Base-by-base conservation (phyloP, 2,329 filamentous ascomycete genomes). In the Paraconiothyrium sp. region DNA sequence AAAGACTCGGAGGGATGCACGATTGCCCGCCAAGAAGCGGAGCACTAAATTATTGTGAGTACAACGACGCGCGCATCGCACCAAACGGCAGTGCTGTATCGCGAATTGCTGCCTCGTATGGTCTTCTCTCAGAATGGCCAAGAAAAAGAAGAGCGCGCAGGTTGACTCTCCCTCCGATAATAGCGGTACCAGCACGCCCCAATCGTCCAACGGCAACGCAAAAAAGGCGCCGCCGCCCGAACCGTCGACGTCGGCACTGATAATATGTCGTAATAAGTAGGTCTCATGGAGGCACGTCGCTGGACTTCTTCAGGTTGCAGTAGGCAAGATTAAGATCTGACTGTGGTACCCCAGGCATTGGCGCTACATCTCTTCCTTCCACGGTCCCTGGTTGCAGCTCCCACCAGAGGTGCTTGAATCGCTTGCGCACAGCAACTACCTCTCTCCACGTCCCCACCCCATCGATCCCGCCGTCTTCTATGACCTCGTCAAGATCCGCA, bases 381-480 rank as follows among this genome's bases (percentile, higher is more conserved):
- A 94, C 74, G 92, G 92, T 27, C 89, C 91, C 68, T 95, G 92
- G 92, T 86, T 94, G 14, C 90, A 93, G 77, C 83, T 94, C 59
- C 90, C 92, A 22, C 86, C 89, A 65, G 92, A 94, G 78, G 87
- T 93, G 59, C 88, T 96, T 78, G 90, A 94, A 76, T 88, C 86
- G 54, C 86, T 95, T 54, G 92, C 92, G 58, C 88, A 92, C 80
- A 89, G 88, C 76, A 95, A 94, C 80, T 94, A 90, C 81, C 89
- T 90, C 66, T 89, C 90, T 67, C 90, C 90, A 16, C 87, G 89
- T 32, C 92, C 92, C 10, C 90, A 87, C 60, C 89, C 92, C 51
- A 89, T 95, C 74, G 91, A 95, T 76, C 90, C 91, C 11, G 90
- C 90, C 63, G 88, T 93, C 65, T 91, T 95, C 80, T 95, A 91